Percentiles rank a stretch among this genome's conserved stretches.
Evolutionary conservation across 2,329 filamentous ascomycete genomes (phyloP).

Genomic region (Claviceps purpurea): DNA sequence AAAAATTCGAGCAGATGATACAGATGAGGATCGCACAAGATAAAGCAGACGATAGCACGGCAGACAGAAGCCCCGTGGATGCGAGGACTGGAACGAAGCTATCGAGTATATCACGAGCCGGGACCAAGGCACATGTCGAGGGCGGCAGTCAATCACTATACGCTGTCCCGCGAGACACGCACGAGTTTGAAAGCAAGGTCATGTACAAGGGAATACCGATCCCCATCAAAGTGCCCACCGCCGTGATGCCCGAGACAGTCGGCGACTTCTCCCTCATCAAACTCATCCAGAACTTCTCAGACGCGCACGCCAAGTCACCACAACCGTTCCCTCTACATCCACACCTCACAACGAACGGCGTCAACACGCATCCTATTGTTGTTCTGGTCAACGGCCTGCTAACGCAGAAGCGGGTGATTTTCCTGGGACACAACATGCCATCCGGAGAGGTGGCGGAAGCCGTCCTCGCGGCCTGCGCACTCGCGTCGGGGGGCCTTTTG

Average conservation of each 20-base stretch:
- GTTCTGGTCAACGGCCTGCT: constrained; percentile 88
- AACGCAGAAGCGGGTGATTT: constrained; percentile 93
- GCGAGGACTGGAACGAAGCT: constrained; percentile 33
- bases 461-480: constrained; percentile 90
- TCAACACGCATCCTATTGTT: constrained; percentile 85
- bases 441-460: constrained; percentile 95
- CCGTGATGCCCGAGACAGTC: constrained; percentile 87
- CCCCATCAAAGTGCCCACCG: constrained; percentile 89
- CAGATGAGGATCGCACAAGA: constrained; percentile 65
- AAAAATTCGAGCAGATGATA: constrained; percentile 95
- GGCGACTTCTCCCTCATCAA: constrained; percentile 97
- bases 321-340: constrained; percentile 78
- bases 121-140: constrained; percentile 49
- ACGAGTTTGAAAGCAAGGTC: constrained; percentile 93
- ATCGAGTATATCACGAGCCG: constrained; percentile 42
- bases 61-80: constrained; percentile 26
- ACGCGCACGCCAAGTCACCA: constrained; percentile 65
- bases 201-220: constrained; percentile 95
- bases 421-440: constrained; percentile 86
- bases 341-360: constrained; percentile 84
- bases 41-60: constrained; percentile 29
- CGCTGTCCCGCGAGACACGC: constrained; percentile 77
- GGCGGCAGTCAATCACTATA: constrained; percentile 47
- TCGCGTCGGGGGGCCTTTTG: constrained; percentile 84
- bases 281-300: constrained; percentile 86